Evolutionary conservation across 1,284 basidiomycete genomes (phyloP), one percentile per base, ranked within the genome.

Genomic region (Coriolopsis trogii): DNA sequence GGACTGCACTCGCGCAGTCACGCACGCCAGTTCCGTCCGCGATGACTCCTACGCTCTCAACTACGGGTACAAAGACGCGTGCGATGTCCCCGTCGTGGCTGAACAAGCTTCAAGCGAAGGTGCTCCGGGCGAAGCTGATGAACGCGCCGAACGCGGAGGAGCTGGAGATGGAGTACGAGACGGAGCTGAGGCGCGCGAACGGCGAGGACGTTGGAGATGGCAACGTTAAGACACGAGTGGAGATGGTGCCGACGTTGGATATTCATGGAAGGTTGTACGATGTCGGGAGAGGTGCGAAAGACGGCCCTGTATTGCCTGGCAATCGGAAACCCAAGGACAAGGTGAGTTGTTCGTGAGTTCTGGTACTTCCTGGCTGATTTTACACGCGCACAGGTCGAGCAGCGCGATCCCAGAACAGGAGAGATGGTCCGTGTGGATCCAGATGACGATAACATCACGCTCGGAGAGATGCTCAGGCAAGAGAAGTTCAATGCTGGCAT

Each of bases 101-200:
- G 36, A 99, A 99, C 72, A 90, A 88, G 64, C 73, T 99, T 1
- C 95, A 98, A 70, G 97, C 96, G 6, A 89, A 89, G 60, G 94
- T 97, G 1, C 73, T 99, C 15, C 86, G 93, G 16, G 95, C 96
- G 8, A 96, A 92, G 68, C 77, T 99, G 23, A 90, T 90, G 79
- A 81, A 78, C 18, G 76, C 84, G 13, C 78, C 89, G 0, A 81
- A 93, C 62, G 89, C 91, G 5, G 80, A 81, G 25, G 75, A 78
- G 24, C 73, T 98, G 37, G 91, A 97, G 69, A 78, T 79, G 50
- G 86, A 96, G 70, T 98, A 96, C 58, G 93, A 98, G 49, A 72
- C 70, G 18, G 82, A 84, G 64, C 61, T 83, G 26, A 73, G 72
- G 9, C 79, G 76, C 36, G 79, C 82, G 3, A 76, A 79, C 34